Evolutionary conservation across 345 rosid species (phyloP), one percentile per base, ranked within the genome.

Genomic region (Citrus medica): DNA sequence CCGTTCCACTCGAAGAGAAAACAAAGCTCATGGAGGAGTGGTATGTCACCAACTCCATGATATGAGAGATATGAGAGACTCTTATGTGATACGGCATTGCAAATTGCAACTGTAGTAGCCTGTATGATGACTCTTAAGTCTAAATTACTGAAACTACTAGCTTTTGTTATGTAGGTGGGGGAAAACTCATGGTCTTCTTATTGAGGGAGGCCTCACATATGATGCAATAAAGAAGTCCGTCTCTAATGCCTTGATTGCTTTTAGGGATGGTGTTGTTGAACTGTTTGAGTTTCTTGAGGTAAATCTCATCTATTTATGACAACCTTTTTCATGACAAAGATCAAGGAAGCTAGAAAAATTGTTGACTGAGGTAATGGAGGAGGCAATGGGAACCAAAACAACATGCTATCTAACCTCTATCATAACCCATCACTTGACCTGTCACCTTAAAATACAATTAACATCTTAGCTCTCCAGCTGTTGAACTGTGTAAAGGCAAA

Each of bases 11-110:
- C 58, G 89, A 93, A 55, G 92, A 94, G 82, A 94, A 94, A 85
- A 89, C 94, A 38, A 90, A 88, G 87, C 97, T 94, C 80, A 94
- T 94, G 98, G 94, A 94, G 86, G 97, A 94, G 82, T 94, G 98
- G 97, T 92, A 79, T 69, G 82, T 53, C 9, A 27, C 40, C 46
- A 71, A 17, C 8, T 53, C 58, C 51, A 46, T 46, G 51, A 5
- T 51, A 14, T 73, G 66, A 73, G 66, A 35, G 30, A 28, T 51
- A 14, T 73, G 66, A 73, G 66, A 35, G 30, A 28, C 33, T 30
- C 5, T 4, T n/a, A 35, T 64, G n/a, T 73, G 16, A 5, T 22
- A 5, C 0, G 51, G 51, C 51, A 3, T 46, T 46, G 17, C 51
- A 35, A 7, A 48, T 24, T n/a, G 67, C 61, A 38, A 28, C 21